Evolutionary conservation across 148 eudicot species (phyloP).

Genomic region (Hydrangea macrophylla): DNA sequence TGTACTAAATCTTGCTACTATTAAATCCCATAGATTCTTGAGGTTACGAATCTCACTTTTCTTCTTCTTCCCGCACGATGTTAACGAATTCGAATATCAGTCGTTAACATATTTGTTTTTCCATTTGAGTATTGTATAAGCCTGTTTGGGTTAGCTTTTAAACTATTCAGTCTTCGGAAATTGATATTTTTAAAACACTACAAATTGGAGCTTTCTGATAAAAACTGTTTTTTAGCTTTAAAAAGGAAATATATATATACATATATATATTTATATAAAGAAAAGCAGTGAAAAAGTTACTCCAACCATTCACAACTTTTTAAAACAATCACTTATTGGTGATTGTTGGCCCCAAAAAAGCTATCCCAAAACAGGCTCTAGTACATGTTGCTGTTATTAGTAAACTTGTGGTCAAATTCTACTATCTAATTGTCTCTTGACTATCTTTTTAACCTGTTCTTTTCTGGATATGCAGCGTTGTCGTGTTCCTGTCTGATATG

Average conservation of each 20-base stretch:
- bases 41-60: constrained; percentile 1
- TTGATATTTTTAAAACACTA: no score
- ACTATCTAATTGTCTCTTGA: background rate
- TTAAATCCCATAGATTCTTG: background rate
- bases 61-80: background rate
- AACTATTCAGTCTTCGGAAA: no score
- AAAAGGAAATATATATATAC: no score
- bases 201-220: no score
- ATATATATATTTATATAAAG: no score
- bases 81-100: background rate
- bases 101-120: constrained; percentile 3
- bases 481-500: constrained; percentile 85
- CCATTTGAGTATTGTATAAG: no score
- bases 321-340: no score
- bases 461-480: constrained; percentile 58
- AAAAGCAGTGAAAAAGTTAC: no score
- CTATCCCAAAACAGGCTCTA: background rate
- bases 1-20: constrained; percentile 2
- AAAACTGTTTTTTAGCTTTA: no score
- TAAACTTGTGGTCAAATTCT: constrained; percentile 5
- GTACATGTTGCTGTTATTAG: background rate
- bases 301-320: no score
- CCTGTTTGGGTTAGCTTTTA: no score
- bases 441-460: constrained; percentile 7
- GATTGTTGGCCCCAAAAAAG: no score